A percentile compares a stretch with the other conserved stretches of the same genome.
These are phyloP conservation scores for Combretum micranthum DNA, from an alignment of 345 rosid species.

Conservation along the genomic window DNA sequence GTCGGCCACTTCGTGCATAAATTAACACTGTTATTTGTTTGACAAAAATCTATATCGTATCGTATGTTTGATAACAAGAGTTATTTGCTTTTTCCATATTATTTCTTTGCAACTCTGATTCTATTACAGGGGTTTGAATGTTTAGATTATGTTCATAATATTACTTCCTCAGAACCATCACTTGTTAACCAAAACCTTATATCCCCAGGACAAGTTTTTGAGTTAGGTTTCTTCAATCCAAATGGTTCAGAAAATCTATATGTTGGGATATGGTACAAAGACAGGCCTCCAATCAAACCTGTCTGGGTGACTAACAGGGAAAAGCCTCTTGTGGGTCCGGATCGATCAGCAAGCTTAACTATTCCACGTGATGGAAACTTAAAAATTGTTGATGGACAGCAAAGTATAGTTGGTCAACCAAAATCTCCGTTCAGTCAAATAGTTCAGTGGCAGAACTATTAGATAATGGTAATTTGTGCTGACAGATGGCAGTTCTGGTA, in stretches of 20 bases:
- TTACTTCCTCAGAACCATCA: conserved; percentile 1
- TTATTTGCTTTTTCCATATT: too few species aligned
- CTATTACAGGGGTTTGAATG: too few species aligned
- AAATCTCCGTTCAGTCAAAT: conserved; percentile 7
- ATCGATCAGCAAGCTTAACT: conserved; percentile 12
- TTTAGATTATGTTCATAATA: not conserved
- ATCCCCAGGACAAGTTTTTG: conserved; percentile 10
- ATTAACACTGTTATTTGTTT: too few species aligned
- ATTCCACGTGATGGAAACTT: conserved; percentile 16
- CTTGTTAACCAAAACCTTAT: conserved; percentile 2
- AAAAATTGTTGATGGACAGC: conserved; percentile 11
- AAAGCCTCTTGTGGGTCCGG: conserved; percentile 16
- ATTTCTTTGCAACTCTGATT: too few species aligned
- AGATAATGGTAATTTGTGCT: conserved; percentile 32
- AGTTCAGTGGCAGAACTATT: conserved; percentile 16
- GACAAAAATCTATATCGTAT: too few species aligned
- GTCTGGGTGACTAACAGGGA: conserved; percentile 46
- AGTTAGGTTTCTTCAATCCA: conserved; percentile 14
- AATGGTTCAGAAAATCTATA: conserved; percentile 4
- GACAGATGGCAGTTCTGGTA: conserved; percentile 3
- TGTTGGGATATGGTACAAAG: conserved; percentile 13
- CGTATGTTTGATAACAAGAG: too few species aligned
- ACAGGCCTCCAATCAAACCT: not conserved
- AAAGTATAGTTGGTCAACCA: conserved; percentile 18
- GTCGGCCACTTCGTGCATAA: too few species aligned